These are phyloP conservation scores for Saturnispora kantuleensis DNA, from an alignment of 805 yeast species.

Conservation along the genomic window DNA sequence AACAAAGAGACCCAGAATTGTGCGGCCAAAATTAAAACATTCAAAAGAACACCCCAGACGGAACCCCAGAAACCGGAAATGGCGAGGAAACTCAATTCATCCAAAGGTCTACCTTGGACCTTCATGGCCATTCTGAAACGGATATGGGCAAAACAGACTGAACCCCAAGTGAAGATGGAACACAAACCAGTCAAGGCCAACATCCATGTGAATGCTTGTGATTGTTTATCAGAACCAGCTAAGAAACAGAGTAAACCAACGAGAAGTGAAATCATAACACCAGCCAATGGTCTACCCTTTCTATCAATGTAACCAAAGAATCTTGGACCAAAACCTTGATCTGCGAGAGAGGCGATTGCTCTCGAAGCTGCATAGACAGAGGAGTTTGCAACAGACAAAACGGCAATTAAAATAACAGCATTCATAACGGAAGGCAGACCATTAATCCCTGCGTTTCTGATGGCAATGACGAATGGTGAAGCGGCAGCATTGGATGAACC, in stretches of 20 bases:
- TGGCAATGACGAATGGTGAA: conserved; percentile 71
- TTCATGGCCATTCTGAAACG: conserved; percentile 61
- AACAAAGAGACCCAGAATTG: conserved; percentile 78
- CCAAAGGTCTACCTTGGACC: conserved; percentile 56
- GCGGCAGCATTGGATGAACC: conserved; percentile 45
- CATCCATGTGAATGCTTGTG: conserved; percentile 62
- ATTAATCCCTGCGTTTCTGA: conserved; percentile 47
- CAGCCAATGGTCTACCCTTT: conserved; percentile 68
- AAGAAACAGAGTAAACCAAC: conserved; percentile 54
- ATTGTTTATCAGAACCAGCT: conserved; percentile 48
- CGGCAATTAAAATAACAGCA: conserved; percentile 63
- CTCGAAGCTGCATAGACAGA: conserved; percentile 68
- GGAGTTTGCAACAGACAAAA: conserved; percentile 68
- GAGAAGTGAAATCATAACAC: conserved; percentile 42
- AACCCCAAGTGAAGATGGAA: conserved; percentile 73
- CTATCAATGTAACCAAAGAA: conserved; percentile 61
- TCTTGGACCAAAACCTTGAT: conserved; percentile 60
- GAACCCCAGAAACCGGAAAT: conserved; percentile 66
- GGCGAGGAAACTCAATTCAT: conserved; percentile 58
- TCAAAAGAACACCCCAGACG: conserved; percentile 46
- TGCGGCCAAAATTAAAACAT: conserved; percentile 52
- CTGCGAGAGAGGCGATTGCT: conserved; percentile 56
- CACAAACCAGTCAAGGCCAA: conserved; percentile 70
- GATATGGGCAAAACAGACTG: conserved; percentile 58
- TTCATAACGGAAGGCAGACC: conserved; percentile 67